Conservation (phyloP, 2,329 filamentous ascomycete genomes). For the Stagonosporopsis tanaceti region DNA sequence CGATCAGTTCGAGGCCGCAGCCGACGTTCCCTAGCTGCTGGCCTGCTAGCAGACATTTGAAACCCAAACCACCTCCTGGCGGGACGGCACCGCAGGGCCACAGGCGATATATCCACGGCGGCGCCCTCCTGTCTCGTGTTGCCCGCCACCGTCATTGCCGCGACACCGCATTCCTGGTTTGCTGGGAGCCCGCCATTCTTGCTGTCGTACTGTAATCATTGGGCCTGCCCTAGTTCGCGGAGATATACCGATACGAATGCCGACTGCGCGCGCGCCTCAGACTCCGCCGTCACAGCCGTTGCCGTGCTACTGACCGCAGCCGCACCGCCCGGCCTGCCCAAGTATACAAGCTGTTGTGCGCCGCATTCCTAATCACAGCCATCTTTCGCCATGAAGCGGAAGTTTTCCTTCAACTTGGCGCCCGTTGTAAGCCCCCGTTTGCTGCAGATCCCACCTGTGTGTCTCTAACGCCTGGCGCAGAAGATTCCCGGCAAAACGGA, state of each 20-base stretch:
- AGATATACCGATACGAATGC: slow-evolving; percentile 12
- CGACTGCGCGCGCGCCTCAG: slow-evolving; percentile 16
- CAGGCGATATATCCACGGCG: slow-evolving; percentile 20
- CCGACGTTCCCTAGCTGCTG: slow-evolving; percentile 4
- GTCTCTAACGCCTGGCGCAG: slow-evolving; percentile 28
- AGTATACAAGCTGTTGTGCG: slow-evolving; percentile 1
- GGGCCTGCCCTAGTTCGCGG: not conserved
- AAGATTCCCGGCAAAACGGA: slow-evolving; percentile 47
- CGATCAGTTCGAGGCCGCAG: slow-evolving; percentile 14
- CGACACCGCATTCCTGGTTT: slow-evolving; percentile 5
- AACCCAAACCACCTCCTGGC: slow-evolving; percentile 23
- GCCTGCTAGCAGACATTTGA: slow-evolving; percentile 18
- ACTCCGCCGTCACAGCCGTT: slow-evolving; percentile 8
- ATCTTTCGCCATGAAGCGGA: slow-evolving; percentile 48
- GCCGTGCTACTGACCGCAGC: slow-evolving; percentile 10
- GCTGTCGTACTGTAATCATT: not conserved
- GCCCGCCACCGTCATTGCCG: slow-evolving; percentile 12
- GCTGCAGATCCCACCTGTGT: not conserved
- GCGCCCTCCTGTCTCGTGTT: slow-evolving; percentile 16
- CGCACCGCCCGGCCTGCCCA: slow-evolving; percentile 1
- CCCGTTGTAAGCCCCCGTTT: slow-evolving; percentile 47
- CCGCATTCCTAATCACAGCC: slow-evolving; percentile 7
- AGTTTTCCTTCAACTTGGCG: slow-evolving; percentile 55
- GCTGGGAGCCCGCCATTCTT: slow-evolving; percentile 6
- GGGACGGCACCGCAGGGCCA: slow-evolving; percentile 5